Base-by-base conservation (phyloP, 129 eudicot genomes). In the Dittrichia graveolens region DNA sequence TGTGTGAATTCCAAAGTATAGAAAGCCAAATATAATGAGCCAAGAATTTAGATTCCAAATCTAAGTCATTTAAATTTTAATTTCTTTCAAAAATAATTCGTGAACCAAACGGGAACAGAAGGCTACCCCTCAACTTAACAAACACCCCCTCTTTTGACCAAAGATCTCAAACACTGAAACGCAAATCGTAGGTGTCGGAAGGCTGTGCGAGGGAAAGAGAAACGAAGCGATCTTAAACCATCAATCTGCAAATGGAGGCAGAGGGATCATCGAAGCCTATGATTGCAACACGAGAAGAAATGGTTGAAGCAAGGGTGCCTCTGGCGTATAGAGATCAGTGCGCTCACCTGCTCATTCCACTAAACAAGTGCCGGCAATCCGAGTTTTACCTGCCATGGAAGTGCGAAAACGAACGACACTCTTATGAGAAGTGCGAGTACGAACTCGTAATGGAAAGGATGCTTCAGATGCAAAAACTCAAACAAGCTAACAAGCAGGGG, bases 371-470 rank as follows among this genome's bases (percentile, higher is more conserved):
- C 84, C 80, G 97, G 6, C 97, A 85, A 43, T 66, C 92, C 2
- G 97, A 91, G 82, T 54, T 78, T 37, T 91, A 67, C 61, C 87
- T 91, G 3, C 97, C 97, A 0, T 91, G 97, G 97, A 91, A 91
- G 83, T 91, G 97, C 78, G 97, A 80, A 82, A 54, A 81, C 61
- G 95, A 91, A 69, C 92, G 95, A 71, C 97, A 91, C 40, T 5
- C 85, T 40, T 88, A 91, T 15, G 97, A 91, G 82, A 91, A 91
- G 75, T 91, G 97, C 75, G 88, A 82, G 85, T 91, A 91, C 75
- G 97, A 91, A 82, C 95, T 91, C 41, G 92, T 91, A 18, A 88
- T 91, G 97, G 97, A 91, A 72, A 71, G 97, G 67, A 91, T 91
- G 95, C 86, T 91, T 7, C 90, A 83, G 82, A 91, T 91, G 97